These are phyloP conservation scores for Phaeophleospora eucalypticola DNA, from an alignment of 2,329 filamentous ascomycete genomes.

Conservation along the genomic window DNA sequence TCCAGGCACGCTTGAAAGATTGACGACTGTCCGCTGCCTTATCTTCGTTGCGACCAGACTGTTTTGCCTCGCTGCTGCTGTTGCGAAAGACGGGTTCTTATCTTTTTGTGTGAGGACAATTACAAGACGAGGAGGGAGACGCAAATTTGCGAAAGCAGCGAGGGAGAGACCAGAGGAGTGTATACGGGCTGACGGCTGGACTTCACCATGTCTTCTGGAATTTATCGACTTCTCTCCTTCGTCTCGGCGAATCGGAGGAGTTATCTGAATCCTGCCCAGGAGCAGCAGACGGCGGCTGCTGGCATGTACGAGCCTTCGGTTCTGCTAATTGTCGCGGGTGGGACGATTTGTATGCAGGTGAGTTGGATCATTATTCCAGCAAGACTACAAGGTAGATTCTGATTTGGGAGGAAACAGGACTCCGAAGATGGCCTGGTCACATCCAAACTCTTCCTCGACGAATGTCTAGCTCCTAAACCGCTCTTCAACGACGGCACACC, in stretches of 20 bases:
- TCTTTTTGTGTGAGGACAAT: too few species aligned
- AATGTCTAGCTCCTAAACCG: constrained; percentile 74
- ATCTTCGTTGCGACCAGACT: too few species aligned
- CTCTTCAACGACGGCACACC: constrained; percentile 77
- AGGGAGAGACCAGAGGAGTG: background rate
- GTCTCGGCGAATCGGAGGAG: constrained; percentile 18
- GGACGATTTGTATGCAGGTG: constrained; percentile 80
- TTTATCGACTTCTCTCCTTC: constrained; percentile 22
- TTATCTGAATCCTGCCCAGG: constrained; percentile 4
- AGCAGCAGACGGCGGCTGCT: constrained; percentile 3
- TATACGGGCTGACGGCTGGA: background rate
- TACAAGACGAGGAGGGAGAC: too few species aligned
- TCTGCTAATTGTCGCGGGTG: constrained; percentile 83
- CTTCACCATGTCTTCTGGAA: constrained; percentile 17
- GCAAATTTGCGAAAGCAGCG: background rate
- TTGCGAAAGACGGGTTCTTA: too few species aligned
- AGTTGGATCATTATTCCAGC: background rate
- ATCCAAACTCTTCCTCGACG: constrained; percentile 67
- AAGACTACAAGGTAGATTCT: background rate
- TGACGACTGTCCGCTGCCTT: too few species aligned
- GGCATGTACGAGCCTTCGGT: constrained; percentile 47
- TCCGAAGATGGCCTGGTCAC: constrained; percentile 77
- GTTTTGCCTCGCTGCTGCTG: too few species aligned
- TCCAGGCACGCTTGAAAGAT: too few species aligned
- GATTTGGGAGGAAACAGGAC: constrained; percentile 35